These are phyloP conservation scores for Backusella mclennaniae DNA, from an alignment of 192 early-diverging fungal species.

Conservation along the genomic window DNA sequence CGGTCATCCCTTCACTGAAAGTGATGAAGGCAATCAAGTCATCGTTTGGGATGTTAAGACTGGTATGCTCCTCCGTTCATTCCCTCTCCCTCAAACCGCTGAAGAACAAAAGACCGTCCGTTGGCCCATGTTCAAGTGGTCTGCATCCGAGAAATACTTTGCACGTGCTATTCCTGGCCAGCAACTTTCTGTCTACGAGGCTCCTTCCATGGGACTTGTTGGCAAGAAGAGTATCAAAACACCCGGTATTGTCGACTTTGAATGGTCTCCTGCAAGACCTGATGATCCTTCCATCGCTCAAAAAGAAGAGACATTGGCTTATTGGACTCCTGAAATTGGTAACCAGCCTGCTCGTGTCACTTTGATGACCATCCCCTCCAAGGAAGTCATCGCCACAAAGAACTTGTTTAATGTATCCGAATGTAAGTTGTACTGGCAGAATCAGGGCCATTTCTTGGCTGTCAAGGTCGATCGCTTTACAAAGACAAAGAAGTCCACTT, in stretches of 20 bases:
- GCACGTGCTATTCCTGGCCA: conserved; percentile 77
- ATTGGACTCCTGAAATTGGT: conserved; percentile 95
- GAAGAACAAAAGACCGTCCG: conserved; percentile 60
- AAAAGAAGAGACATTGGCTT: conserved; percentile 76
- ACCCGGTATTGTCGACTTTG: conserved; percentile 72
- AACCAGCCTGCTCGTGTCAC: conserved; percentile 98
- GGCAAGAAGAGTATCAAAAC: conserved; percentile 94
- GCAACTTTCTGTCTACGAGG: conserved; percentile 87
- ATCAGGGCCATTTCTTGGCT: conserved; percentile 83
- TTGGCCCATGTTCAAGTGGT: conserved; percentile 99
- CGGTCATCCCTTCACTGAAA: conserved; percentile 61
- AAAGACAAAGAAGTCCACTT: conserved; percentile 89
- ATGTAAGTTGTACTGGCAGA: conserved; percentile 92
- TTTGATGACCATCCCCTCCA: conserved; percentile 76
- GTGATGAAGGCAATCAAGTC: conserved; percentile 75
- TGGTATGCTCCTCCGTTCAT: conserved; percentile 86
- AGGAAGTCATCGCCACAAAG: conserved; percentile 91
- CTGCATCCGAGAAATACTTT: conserved; percentile 91
- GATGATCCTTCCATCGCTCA: conserved; percentile 34
- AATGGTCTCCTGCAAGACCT: conserved; percentile 64
- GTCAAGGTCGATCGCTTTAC: conserved; percentile 90
- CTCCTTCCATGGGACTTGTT: conserved; percentile 89
- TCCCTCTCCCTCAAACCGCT: conserved; percentile 59
- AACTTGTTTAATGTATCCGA: conserved; percentile 94
- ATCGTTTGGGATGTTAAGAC: conserved; percentile 90